Evolutionary conservation across 2,329 filamentous ascomycete genomes (phyloP), one percentile per base, ranked within the genome.

Genomic region (Cladosporium sp.): DNA sequence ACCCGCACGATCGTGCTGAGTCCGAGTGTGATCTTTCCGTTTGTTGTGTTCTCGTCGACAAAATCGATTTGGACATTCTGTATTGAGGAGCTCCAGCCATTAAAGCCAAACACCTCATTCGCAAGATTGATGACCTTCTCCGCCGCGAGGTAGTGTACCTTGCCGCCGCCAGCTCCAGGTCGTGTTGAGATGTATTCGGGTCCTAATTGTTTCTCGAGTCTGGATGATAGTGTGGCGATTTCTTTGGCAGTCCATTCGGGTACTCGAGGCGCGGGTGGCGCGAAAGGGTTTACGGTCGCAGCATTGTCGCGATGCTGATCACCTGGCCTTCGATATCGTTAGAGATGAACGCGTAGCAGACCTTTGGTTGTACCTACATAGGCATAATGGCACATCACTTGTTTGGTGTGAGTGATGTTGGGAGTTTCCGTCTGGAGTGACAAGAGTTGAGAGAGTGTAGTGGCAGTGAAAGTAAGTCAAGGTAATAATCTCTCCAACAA

Each of bases 51-150:
- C 70, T 96, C 90, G 64, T 97, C 92, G 54, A 93, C 89, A 69
- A 95, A 97, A 69, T 99, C 93, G 53, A 97, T 88, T 65, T 95
- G 87, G 32, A 96, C 87, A 65, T 95, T 90, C 65, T 92, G 88
- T 53, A 99, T 93, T n/a, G 87, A 86, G 50, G 89, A 95, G 8
- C 89, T 96, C 93, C 93, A 99, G 61, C 91, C 91, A 71, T 96
- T 96, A 75, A 96, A 96, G 8, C 91, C 91, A 72, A 96, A 96
- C 1, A 96, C 85, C 67, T 96, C 89, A 63, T 96, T 96, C 48
- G 91, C 91, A 47, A 96, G 84, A 52, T 88, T 87, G 67, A 99
- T 99, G 65, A 88, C 91, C 73, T 99, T 99, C 65, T 97, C 92
- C 1, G 90, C 91, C n/a, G 90, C 84, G 45, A 99, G 78, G 70